Evolutionary conservation across 768 basidiomycete genomes (phyloP).

Genomic region (Lanmaoa rubissima): DNA sequence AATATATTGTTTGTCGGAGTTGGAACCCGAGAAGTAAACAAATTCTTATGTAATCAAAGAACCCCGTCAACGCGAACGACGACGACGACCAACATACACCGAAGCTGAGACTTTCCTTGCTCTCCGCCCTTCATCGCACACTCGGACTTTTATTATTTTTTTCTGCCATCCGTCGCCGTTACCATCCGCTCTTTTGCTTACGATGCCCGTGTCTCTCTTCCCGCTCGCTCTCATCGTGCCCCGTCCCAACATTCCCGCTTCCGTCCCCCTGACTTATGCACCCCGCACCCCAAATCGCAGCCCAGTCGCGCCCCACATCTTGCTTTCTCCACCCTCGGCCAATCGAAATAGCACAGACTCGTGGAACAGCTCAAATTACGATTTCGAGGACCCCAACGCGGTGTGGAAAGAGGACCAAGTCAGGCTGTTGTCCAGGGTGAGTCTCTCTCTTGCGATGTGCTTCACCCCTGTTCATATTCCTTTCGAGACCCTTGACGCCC

Average conservation of each 20-base stretch:
- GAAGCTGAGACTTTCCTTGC: slow-evolving; percentile 23
- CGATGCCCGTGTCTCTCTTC: slow-evolving; percentile 46
- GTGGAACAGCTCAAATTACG: slow-evolving; percentile 78
- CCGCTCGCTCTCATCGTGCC: slow-evolving; percentile 62
- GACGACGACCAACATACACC: slow-evolving; percentile 16
- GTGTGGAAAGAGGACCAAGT: slow-evolving; percentile 79
- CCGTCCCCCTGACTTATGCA: slow-evolving; percentile 34
- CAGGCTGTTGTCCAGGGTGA: slow-evolving; percentile 62
- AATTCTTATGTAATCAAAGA: slow-evolving; percentile 19
- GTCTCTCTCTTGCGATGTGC: slow-evolving; percentile 18
- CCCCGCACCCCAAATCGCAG: slow-evolving; percentile 64
- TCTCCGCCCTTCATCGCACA: neutral
- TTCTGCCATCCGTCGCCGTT: slow-evolving; percentile 28
- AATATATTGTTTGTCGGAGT: slow-evolving; percentile 19
- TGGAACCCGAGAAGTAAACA: slow-evolving; percentile 16
- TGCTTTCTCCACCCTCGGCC: slow-evolving; percentile 43
- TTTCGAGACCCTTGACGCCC: slow-evolving; percentile 68
- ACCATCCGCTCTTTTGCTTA: slow-evolving; percentile 47
- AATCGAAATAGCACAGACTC: slow-evolving; percentile 73
- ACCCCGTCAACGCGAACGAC: slow-evolving; percentile 23
- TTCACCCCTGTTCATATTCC: slow-evolving; percentile 7
- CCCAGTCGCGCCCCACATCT: slow-evolving; percentile 50
- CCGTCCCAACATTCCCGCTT: slow-evolving; percentile 43
- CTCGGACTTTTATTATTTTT: slow-evolving; percentile 22
- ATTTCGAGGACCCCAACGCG: slow-evolving; percentile 56